Evolutionary conservation across 768 basidiomycete species (phyloP), one percentile per base, ranked within the genome.

Genomic region (Mycena haematopus): DNA sequence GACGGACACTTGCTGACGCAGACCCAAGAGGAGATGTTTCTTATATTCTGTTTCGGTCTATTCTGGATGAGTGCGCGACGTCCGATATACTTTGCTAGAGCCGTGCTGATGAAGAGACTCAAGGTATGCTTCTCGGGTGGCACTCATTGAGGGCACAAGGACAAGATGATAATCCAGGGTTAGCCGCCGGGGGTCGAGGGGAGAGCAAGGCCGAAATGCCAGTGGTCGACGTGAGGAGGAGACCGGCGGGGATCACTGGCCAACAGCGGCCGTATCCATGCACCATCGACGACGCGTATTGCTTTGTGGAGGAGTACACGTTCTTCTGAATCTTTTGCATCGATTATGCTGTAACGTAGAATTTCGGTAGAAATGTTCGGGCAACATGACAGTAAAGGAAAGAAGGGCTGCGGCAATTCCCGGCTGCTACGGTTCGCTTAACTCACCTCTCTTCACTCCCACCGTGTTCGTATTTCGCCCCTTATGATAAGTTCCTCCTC

Each of bases 41-140:
- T 93, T 73, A 88, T 93, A 63, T 86, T 79, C 6, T 86, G 88
- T 3, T 81, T 92, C 59, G 90, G 87, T 13, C 75, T 92, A 60
- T 84, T 90, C 71, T 93, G 90, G 89, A 78, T 92, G 52, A 90
- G 92, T 92, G 72, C 72, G 85, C 54, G 19, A 21, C 40, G n/a
- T 31, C 17, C 52, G 14, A 51, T 55, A 25, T 27, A 27, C 45
- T 60, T 9, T 56, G 22, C 21, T 14, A 31, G 42, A 59, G n/a
- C 27, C 44, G 57, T 53, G 17, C 8, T 64, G 40, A 59, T 64
- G 49, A 64, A 40, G 44, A 55, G 33, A 47, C 22, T 57, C 33
- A 61, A 82, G 82, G 77, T 38, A 63, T 72, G 29, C 73, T 81
- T 46, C 66, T 84, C 31, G 82, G 78, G 46, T 84, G 82, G 80